These are phyloP conservation scores for Calocera viscosa DNA, from an alignment of 768 basidiomycete species.

Conservation along the genomic window DNA sequence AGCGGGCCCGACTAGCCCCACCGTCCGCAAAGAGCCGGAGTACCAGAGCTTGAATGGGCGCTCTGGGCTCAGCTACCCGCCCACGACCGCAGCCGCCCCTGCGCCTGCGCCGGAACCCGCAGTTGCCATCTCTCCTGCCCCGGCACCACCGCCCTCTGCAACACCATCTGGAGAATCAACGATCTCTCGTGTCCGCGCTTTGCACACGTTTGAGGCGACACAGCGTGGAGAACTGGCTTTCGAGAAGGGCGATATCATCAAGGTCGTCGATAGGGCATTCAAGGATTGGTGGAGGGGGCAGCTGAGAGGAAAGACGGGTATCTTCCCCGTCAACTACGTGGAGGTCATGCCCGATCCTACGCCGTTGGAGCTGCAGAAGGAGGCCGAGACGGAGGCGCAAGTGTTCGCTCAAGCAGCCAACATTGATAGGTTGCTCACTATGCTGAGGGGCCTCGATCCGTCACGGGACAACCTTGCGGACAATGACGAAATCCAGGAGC, in stretches of 20 bases:
- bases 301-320: constrained; percentile 76
- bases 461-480: constrained; percentile 75
- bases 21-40: not conserved
- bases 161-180: constrained; percentile 25
- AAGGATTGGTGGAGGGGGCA: constrained; percentile 98
- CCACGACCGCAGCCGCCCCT: constrained; percentile 21
- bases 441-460: constrained; percentile 63
- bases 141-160: constrained; percentile 13
- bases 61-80: not conserved
- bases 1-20: constrained; percentile 11
- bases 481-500: constrained; percentile 82
- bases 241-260: constrained; percentile 84
- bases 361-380: constrained; percentile 56
- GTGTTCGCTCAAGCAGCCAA: constrained; percentile 79
- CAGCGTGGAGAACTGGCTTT: constrained; percentile 86
- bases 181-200: constrained; percentile 72
- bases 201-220: constrained; percentile 78
- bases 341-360: constrained; percentile 80
- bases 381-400: constrained; percentile 75
- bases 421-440: constrained; percentile 64
- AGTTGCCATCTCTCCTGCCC: constrained; percentile 22
- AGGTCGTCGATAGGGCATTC: constrained; percentile 86
- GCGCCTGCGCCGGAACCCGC: constrained; percentile 14
- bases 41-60: constrained; percentile 2
- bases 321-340: constrained; percentile 96